phyloP scores from a whole-genome alignment of 2,329 filamentous ascomycete species.

The Fusarium duplospermum region DNA sequence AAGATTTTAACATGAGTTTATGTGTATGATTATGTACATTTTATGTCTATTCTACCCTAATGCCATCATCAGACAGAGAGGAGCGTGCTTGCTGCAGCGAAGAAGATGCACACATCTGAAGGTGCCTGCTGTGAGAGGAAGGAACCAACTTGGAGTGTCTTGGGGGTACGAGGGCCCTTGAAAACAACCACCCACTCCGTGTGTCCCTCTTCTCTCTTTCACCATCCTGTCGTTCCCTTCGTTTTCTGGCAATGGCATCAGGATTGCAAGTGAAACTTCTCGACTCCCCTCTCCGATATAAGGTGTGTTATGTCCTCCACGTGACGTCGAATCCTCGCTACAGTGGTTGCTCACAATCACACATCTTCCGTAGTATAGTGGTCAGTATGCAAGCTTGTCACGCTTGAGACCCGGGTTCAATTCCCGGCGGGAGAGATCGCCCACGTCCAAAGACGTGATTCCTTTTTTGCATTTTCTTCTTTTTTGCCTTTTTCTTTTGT shows the following conservation, averaged over 20 bases:
- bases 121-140: background rate
- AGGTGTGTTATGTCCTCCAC: background rate
- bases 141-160: background rate
- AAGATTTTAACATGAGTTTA: background rate
- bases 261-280: background rate
- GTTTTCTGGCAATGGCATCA: background rate
- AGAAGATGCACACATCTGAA: background rate
- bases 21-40: background rate
- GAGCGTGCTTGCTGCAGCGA: background rate
- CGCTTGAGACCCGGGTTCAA: background rate
- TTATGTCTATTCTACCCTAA: background rate
- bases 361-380: background rate
- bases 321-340: background rate
- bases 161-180: background rate
- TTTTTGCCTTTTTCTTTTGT: background rate
- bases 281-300: background rate
- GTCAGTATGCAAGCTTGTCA: background rate
- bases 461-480: background rate
- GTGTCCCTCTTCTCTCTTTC: background rate
- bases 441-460: background rate
- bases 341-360: background rate
- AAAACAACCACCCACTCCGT: background rate
- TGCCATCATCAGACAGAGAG: background rate
- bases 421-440: background rate
- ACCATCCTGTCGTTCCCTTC: background rate